Percentiles rank a stretch among this genome's conserved stretches.
Evolutionary conservation across 2,329 filamentous ascomycete species (phyloP).

Genomic region (Ascochyta fabae): DNA sequence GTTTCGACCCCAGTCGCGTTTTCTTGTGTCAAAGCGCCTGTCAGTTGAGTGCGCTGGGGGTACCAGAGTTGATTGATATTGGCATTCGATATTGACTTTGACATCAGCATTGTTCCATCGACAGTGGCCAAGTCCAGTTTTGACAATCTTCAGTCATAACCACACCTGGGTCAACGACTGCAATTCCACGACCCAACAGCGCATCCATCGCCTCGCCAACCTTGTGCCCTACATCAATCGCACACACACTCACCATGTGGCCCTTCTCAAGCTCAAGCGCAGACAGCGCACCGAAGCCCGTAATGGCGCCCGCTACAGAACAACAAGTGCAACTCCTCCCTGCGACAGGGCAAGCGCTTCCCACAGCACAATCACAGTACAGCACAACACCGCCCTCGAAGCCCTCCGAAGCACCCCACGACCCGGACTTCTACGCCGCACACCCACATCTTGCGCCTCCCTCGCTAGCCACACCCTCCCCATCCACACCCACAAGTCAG

Average conservation of each 20-base stretch:
- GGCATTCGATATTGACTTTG: background rate
- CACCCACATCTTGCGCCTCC: constrained; percentile 56
- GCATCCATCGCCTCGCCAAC: background rate
- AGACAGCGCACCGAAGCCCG: constrained; percentile 18
- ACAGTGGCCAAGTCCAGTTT: background rate
- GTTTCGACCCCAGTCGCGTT: constrained; percentile 21
- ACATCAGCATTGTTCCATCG: background rate
- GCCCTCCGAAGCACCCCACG: constrained; percentile 51
- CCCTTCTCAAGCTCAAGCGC: constrained; percentile 29
- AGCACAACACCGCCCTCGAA: constrained; percentile 22
- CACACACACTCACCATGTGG: constrained; percentile 30
- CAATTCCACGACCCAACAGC: background rate
- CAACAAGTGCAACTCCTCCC: constrained; percentile 14
- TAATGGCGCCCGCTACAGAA: constrained; percentile 11
- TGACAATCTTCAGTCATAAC: background rate
- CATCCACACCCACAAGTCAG: constrained; percentile 9
- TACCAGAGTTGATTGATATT: background rate
- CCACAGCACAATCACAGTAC: constrained; percentile 28
- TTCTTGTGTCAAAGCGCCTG: constrained; percentile 12
- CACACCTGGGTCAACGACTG: too few relatives aligned
- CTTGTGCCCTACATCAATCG: background rate
- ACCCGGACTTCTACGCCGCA: constrained; percentile 62
- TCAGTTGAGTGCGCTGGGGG: background rate
- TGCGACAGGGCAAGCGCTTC: constrained; percentile 19
- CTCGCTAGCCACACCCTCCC: constrained; percentile 22